These are phyloP conservation scores for Aphanoascus verrucosus DNA, from an alignment of 2,329 filamentous ascomycete genomes.

Conservation along the genomic window DNA sequence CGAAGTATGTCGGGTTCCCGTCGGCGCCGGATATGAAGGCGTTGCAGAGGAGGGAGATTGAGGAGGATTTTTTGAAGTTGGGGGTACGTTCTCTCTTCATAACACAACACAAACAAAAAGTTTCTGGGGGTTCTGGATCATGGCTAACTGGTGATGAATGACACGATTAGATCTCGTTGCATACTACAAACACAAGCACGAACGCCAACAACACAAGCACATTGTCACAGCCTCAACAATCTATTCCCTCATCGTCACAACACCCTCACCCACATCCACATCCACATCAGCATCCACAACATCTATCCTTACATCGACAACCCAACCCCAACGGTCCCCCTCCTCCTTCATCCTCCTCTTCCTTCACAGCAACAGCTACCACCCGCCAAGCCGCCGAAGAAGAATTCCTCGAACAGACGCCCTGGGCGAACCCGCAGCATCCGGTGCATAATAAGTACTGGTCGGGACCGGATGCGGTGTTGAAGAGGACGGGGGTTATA, in stretches of 20 bases:
- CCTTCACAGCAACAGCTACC: too few relatives aligned
- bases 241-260: slow-evolving; percentile 24
- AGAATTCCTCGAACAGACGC: slow-evolving; percentile 77
- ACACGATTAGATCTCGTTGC: neutral
- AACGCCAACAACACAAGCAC: too few relatives aligned
- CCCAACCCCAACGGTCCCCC: too few relatives aligned
- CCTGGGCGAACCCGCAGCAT: slow-evolving; percentile 85
- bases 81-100: slow-evolving; percentile 52
- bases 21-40: slow-evolving; percentile 76
- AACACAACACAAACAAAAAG: too few relatives aligned
- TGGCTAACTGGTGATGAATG: neutral
- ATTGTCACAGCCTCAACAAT: slow-evolving; percentile 16
- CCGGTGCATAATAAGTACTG: slow-evolving; percentile 51
- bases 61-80: slow-evolving; percentile 82
- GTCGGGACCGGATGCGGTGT: too few relatives aligned
- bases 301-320: too few relatives aligned
- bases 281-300: too few relatives aligned
- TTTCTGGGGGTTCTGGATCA: neutral
- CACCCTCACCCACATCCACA: slow-evolving; percentile 24
- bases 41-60: slow-evolving; percentile 61
- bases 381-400: slow-evolving; percentile 59
- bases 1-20: slow-evolving; percentile 92
- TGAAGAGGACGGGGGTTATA: too few relatives aligned
- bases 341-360: too few relatives aligned
- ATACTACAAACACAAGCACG: neutral